Conservation (phyloP, 306 rosid genomes). For the Glycine latifolia region DNA sequence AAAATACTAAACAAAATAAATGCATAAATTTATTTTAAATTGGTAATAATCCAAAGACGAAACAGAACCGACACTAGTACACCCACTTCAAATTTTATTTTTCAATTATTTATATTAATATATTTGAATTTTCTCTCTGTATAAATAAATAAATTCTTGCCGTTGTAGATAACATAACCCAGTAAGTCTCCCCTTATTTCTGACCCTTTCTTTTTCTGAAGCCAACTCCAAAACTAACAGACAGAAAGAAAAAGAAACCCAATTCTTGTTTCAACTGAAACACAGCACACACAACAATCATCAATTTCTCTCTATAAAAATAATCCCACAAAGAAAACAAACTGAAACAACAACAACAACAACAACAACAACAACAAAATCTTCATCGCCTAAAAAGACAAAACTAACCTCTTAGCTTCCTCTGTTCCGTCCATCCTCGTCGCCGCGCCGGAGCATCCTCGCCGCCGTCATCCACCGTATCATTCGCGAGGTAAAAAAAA, state of each 20-base stretch:
- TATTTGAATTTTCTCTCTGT: not conserved
- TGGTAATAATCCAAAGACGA: not conserved
- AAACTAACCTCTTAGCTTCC: too few species aligned
- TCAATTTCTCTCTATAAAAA: not conserved
- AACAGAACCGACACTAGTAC: not conserved
- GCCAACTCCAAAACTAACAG: conserved; percentile 16
- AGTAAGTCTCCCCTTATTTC: not conserved
- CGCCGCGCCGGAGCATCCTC: conserved; percentile 3
- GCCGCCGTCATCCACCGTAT: conserved; percentile 16
- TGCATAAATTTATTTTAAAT: not conserved
- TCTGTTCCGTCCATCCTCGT: not conserved
- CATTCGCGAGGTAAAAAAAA: conserved; percentile 27
- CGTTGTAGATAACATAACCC: not conserved
- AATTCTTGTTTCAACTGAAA: conserved; percentile 20
- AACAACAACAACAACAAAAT: too few species aligned
- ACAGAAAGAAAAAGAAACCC: not conserved
- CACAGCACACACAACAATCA: not conserved
- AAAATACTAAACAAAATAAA: not conserved
- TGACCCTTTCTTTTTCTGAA: too few species aligned
- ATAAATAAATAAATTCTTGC: not conserved
- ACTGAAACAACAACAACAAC: not conserved
- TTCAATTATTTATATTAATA: too few species aligned
- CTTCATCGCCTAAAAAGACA: not conserved
- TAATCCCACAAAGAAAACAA: not conserved
- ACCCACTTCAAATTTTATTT: not conserved